Evolutionary conservation across 495 filamentous ascomycete genomes (phyloP), one percentile per base, ranked within the genome.

Genomic region (Recurvomyces mirabilis): DNA sequence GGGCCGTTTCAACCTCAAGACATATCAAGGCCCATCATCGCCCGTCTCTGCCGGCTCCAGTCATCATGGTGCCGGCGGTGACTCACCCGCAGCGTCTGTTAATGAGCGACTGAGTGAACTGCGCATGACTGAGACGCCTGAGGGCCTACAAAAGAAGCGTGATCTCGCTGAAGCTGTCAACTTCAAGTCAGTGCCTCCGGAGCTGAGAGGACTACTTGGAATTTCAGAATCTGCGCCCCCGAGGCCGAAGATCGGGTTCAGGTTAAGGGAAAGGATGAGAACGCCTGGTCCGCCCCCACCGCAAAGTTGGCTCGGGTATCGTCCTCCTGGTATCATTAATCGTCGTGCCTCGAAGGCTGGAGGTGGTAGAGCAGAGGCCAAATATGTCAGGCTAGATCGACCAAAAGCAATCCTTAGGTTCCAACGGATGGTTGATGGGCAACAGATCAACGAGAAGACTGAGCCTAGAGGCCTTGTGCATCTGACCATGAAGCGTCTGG

Each of bases 161-260:
- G 39, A 59, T 42, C 36, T 66, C 13, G 59, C 53, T 33, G 58
- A 52, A 21, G 40, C 52, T 6, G 49, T 59, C 24, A 57, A 47
- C 13, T 39, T 49, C 15, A 61, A 66, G 37, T 70, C 72, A 0
- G 66, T 79, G 1, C 75, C 74, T 42, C 74, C 74, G 0, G 66
- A 67, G 12, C 53, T 78, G 15, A 59, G 72, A 21, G 67, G 73
- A 24, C 71, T 88, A 31, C 69, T 89, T 23, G 72, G 81, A 35
- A 66, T 86, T 20, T 79, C 80, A 25, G 82, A 87, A 52, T 74
- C 75, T 21, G 75, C 78, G n/a, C 66, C 74, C 10, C 82, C 81
- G 5, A 64, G 63, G 13, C 81, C 81, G 24, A 77, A 81, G 33
- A 67, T 69, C 18, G 69, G 68, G 41, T 54, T 58, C 39, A 62